These are phyloP conservation scores for Coemansia pectinata DNA, from an alignment of 192 early-diverging fungal genomes.

Conservation along the genomic window DNA sequence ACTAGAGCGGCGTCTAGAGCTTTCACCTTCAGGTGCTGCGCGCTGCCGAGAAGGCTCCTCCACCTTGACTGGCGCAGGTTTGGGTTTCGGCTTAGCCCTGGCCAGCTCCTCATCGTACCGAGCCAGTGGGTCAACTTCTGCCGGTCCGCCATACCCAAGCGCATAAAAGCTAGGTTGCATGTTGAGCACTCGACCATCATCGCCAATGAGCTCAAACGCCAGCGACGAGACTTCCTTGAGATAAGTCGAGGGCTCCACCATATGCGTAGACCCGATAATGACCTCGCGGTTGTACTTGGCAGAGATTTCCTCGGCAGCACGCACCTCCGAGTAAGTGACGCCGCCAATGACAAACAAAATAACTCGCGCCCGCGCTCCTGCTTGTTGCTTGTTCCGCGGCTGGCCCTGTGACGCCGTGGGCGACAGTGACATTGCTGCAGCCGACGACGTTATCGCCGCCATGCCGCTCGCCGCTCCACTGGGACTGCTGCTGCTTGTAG, in stretches of 20 bases:
- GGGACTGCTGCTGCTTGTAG: conserved; percentile 10
- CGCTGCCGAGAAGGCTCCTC: background rate
- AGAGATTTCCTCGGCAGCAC: conserved; percentile 52
- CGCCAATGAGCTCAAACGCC: conserved; percentile 44
- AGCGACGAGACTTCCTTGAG: conserved; percentile 49
- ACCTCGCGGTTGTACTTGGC: conserved; percentile 51
- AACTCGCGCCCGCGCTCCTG: conserved; percentile 26
- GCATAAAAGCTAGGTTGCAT: conserved; percentile 42
- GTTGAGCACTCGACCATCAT: conserved; percentile 27
- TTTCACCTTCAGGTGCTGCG: conserved; percentile 1
- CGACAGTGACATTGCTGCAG: conserved; percentile 13
- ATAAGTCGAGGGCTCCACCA: conserved; percentile 48
- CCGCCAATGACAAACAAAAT: conserved; percentile 57
- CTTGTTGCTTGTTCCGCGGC: conserved; percentile 4
- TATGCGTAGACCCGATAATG: conserved; percentile 47
- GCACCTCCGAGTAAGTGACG: conserved; percentile 47
- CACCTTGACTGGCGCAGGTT: conserved; percentile 7
- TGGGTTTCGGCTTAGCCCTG: conserved; percentile 24
- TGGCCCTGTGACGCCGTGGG: conserved; percentile 3
- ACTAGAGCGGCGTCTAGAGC: background rate
- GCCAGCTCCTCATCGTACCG: conserved; percentile 33
- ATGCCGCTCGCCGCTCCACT: conserved; percentile 4
- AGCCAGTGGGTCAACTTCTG: conserved; percentile 39
- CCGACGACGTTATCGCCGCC: conserved; percentile 2
- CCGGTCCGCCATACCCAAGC: conserved; percentile 46